Base-by-base conservation (phyloP, 1,284 basidiomycete genomes). In the Naganishia albida region DNA sequence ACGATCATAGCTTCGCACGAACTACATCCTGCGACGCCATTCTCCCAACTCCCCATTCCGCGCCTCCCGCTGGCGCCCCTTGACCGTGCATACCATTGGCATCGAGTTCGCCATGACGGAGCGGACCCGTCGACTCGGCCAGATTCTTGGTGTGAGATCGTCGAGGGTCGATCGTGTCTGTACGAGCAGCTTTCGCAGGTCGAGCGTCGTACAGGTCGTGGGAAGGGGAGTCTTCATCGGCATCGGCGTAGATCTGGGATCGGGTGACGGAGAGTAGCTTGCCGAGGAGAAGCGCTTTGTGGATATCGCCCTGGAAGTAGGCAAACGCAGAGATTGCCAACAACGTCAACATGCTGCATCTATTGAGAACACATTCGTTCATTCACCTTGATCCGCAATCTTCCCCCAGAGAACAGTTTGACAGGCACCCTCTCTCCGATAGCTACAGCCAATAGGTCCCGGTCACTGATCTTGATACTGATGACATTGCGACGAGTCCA, bases 161-260 rank as follows among this genome's bases (percentile, higher is more conserved):
- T 13, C 13, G 18, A 2, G 25, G 18, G 15, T 39, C 7, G 10
- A 39, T 18, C 49, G 43, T n/a, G 48, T 42, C n/a, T n/a, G n/a
- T n/a, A n/a, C n/a, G n/a, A 23, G 26, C 25, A 15, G 50, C 25
- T 8, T 6, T 48, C 8, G 13, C 26, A 10, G 30, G 43, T 39
- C 44, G 26, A 2, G 30, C 56, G 18, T 48, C 44, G 56, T 60
- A 60, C 7, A 60, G 38, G n/a, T 60, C 56, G 23, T 60, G 56
- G 20, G 46, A 49, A 38, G 56, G 56, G 4, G 56, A 60, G 8
- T 60, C 56, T 0, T 44, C 56, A 20, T 60, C 46, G 3, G 46
- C 56, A 23, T 60, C 46, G n/a, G 56, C 56, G 48, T 64, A 64
- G 30, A 64, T 64, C 30, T 64, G 63, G 16, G 63, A 64, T n/a